Evolutionary conservation across 2,329 filamentous ascomycete species (phyloP).

Genomic region (Fusarium nanum): DNA sequence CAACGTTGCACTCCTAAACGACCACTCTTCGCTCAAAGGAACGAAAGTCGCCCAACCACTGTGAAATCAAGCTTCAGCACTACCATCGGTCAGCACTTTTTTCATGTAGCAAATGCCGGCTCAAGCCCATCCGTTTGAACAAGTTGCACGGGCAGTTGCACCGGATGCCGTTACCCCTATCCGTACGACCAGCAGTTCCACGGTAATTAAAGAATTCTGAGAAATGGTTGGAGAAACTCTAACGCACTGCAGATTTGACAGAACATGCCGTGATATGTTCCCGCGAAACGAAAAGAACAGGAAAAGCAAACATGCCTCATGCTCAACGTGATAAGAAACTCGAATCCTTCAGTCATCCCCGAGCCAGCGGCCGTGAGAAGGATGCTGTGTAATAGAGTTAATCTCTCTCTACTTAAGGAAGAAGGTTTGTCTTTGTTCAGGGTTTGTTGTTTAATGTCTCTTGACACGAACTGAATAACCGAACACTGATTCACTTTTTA

Average conservation of each 20-base stretch:
- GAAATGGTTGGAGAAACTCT: conserved; percentile 7
- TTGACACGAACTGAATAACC: conserved; percentile 15
- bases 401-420: conserved; percentile 35
- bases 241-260: conserved; percentile 15
- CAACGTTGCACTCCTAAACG: conserved; percentile 26
- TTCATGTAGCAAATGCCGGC: conserved; percentile 28
- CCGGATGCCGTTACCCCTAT: conserved; percentile 33
- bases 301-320: conserved; percentile 29
- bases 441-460: conserved; percentile 1
- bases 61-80: not conserved
- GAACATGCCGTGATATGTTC: conserved; percentile 24
- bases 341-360: conserved; percentile 15
- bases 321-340: conserved; percentile 30
- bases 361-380: conserved; percentile 5
- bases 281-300: conserved; percentile 1
- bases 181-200: conserved; percentile 18
- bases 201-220: not conserved
- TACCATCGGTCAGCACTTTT: conserved; percentile 9
- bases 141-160: conserved; percentile 31
- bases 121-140: conserved; percentile 2
- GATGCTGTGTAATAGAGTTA: conserved; percentile 19
- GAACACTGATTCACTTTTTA: conserved; percentile 35
- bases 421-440: not conserved
- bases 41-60: not conserved
- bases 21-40: not conserved